Base-by-base conservation (phyloP, 305 asterid species). In the Fraxinus ornus region DNA sequence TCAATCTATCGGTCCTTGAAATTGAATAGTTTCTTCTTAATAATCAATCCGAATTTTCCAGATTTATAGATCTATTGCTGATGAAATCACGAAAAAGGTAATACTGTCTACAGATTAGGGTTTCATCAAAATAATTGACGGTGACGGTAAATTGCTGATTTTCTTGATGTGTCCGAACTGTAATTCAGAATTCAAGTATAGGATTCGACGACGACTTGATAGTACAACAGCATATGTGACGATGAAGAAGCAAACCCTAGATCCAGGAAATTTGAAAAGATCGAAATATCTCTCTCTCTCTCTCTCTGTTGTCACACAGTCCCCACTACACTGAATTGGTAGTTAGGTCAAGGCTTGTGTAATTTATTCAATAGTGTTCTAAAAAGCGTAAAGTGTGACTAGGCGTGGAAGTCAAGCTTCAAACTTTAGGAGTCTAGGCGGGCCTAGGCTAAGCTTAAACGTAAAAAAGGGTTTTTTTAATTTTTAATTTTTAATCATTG, bases 21-120 rank as follows among this genome's bases (percentile, higher is more conserved):
- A 72, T 79, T 33, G 80, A 80, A 70, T 79, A 68, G 73, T 80
- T 84, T 85, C 81, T 80, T 79, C 82, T 37, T 30, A 81, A 82
- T 84, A 84, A 35, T 83, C 90, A 80, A 85, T 89, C 89, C 90
- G 88, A 82, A 33, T 87, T 83, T 76, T 81, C 82, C 89, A 88
- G 90, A 87, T 88, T 90, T 82, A 89, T 37, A 47, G 82, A 82
- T 79, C 84, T 83, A 81, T 75, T 82, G 78, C 78, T 64, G 87
- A 32, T 80, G 84, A 82, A 66, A 79, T 73, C 81, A 74, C 30
- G 47, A 21, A 68, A 75, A 55, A 71, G 5, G 44, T 15, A 80
- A 80, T 2, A 79, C 64, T 71, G 22, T 70, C 21, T 28, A 77
- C 73, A 75, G 47, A 32, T 78, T 78, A 78, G 86, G 88, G 90